A percentile compares a stretch with the other conserved stretches of the same genome.
Evolutionary conservation across 768 basidiomycete species (phyloP).

Genomic region (Mycena latifolia): DNA sequence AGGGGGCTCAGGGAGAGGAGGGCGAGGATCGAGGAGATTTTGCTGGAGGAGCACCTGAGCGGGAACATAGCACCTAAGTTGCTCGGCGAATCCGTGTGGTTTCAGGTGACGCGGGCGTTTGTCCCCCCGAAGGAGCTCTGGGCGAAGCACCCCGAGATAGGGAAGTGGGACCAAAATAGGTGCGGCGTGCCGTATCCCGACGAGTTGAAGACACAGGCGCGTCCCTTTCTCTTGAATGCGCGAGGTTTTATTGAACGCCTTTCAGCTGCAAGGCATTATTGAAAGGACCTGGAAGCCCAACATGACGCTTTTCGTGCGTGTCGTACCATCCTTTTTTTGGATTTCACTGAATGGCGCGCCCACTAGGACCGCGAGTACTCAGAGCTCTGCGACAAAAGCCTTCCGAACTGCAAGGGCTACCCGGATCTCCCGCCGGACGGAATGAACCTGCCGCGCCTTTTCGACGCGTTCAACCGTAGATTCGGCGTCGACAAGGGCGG

Average conservation of each 20-base stretch:
- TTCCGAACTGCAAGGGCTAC: slow-evolving; percentile 28
- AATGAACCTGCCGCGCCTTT: slow-evolving; percentile 33
- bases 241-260: not conserved
- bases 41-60: slow-evolving; percentile 32
- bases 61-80: slow-evolving; percentile 30
- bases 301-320: slow-evolving; percentile 38
- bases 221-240: not conserved
- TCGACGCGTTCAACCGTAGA: slow-evolving; percentile 40
- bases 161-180: slow-evolving; percentile 28
- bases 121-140: slow-evolving; percentile 41
- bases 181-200: slow-evolving; percentile 14
- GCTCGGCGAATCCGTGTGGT: slow-evolving; percentile 42
- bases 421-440: slow-evolving; percentile 32
- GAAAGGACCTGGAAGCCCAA: slow-evolving; percentile 43
- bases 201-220: not conserved
- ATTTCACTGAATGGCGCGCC: not conserved
- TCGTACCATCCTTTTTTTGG: not conserved
- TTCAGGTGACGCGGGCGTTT: slow-evolving; percentile 36
- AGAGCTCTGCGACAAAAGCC: slow-evolving; percentile 15
- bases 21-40: slow-evolving; percentile 20
- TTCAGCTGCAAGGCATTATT: slow-evolving; percentile 31
- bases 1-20: slow-evolving; percentile 4
- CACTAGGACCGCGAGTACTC: slow-evolving; percentile 28
- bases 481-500: slow-evolving; percentile 28
- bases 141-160: slow-evolving; percentile 40